Conservation (phyloP, 345 rosid genomes). For the Balakata baccata region DNA sequence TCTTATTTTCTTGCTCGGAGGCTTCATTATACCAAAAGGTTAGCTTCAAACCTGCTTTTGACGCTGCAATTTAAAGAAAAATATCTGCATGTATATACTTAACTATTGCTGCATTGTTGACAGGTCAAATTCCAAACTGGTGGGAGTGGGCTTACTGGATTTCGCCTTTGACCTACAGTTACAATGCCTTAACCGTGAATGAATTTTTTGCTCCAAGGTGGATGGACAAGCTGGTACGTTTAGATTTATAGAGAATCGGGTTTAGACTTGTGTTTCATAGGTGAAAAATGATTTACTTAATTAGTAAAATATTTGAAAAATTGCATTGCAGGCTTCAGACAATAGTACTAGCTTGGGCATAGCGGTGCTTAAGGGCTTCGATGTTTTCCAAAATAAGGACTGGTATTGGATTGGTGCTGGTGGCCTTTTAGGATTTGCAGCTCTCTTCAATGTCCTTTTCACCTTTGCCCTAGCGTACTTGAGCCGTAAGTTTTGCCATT, state of each 20-base stretch:
- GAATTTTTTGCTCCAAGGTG: constrained; percentile 18
- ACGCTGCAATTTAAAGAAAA: neutral
- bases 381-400: neutral
- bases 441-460: constrained; percentile 9
- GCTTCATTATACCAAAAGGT: constrained; percentile 42
- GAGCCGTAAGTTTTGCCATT: too few relatives aligned
- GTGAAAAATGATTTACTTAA: neutral
- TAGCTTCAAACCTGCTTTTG: neutral
- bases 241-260: neutral
- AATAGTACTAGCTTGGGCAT: neutral
- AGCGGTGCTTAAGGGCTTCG: constrained; percentile 4
- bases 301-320: neutral
- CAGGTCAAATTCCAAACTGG: constrained; percentile 74
- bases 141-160: constrained; percentile 42
- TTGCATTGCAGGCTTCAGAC: constrained; percentile 2
- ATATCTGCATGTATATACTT: neutral
- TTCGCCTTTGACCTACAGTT: constrained; percentile 14
- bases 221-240: neutral
- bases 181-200: constrained; percentile 12
- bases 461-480: neutral
- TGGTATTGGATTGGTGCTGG: constrained; percentile 20
- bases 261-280: neutral
- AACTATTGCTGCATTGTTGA: constrained; percentile 4
- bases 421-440: constrained; percentile 1
- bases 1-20: constrained; percentile 50